Conservation (phyloP, 2,329 filamentous ascomycete species). For the Penicillium olsonii region DNA sequence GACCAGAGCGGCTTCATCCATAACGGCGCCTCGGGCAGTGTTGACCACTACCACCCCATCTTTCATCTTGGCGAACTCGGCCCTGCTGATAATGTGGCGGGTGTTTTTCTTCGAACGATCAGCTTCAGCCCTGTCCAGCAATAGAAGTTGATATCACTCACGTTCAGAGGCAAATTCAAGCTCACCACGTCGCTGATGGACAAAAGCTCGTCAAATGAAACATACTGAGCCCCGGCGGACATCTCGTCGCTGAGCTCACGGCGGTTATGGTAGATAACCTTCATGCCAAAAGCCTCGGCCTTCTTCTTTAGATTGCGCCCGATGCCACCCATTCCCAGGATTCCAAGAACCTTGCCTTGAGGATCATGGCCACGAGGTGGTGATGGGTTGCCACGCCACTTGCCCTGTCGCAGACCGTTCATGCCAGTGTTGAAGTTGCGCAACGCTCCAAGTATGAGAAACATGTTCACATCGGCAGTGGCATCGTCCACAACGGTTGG, state of each 20-base stretch:
- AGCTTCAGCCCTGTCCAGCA: neutral
- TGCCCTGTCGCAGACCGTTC: constrained; percentile 62
- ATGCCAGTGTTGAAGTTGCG: constrained; percentile 71
- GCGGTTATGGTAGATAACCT: constrained; percentile 73
- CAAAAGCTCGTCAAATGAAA: constrained; percentile 73
- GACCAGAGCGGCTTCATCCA: constrained; percentile 79
- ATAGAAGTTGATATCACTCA: constrained; percentile 46
- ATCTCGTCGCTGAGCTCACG: constrained; percentile 57
- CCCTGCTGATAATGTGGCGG: constrained; percentile 70
- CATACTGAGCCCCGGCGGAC: constrained; percentile 43
- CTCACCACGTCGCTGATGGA: constrained; percentile 73
- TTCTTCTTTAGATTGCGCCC: constrained; percentile 75
- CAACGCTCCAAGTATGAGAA: constrained; percentile 77
- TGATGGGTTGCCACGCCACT: constrained; percentile 63
- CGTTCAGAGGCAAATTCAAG: constrained; percentile 78
- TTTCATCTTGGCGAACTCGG: constrained; percentile 77
- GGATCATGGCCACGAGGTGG: constrained; percentile 72
- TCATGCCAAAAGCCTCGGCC: constrained; percentile 75
- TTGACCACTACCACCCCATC: constrained; percentile 75
- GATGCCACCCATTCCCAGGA: constrained; percentile 85
- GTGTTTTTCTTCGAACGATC: constrained; percentile 57
- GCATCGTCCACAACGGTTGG: constrained; percentile 80
- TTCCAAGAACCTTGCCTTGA: constrained; percentile 74
- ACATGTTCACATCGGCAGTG: constrained; percentile 79
- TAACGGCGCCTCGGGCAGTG: constrained; percentile 78